Conservation (phyloP, 129 eudicot species). For the Flaveria linearis region DNA sequence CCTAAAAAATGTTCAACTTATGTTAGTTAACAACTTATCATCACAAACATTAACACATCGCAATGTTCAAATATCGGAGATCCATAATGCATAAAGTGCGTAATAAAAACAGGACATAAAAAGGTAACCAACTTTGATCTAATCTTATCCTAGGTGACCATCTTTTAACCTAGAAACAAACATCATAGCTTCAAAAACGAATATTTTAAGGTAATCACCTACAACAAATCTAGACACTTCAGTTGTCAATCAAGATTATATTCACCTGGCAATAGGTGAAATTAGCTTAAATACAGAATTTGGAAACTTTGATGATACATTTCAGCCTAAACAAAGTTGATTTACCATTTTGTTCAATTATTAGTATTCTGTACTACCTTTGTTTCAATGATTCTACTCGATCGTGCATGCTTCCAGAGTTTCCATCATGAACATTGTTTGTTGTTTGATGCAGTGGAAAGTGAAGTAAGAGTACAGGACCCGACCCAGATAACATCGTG, state of each 20-base stretch:
- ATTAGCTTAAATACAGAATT: background rate
- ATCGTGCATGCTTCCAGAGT: conserved; percentile 1
- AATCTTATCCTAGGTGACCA: background rate
- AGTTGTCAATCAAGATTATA: background rate
- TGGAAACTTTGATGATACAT: background rate
- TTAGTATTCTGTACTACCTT: conserved; percentile 21
- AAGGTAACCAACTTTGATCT: background rate
- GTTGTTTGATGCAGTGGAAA: conserved; percentile 51
- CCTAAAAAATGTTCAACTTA: conserved; percentile 28
- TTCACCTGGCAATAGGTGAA: background rate
- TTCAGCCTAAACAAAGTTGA: background rate
- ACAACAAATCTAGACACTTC: background rate
- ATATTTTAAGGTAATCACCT: background rate
- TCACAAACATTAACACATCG: background rate
- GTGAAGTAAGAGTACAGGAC: conserved; percentile 64
- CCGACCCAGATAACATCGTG: conserved; percentile 46
- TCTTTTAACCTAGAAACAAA: background rate
- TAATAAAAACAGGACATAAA: background rate
- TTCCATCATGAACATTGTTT: conserved; percentile 18
- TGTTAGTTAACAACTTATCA: conserved; percentile 17
- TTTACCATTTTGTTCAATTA: conserved; percentile 2
- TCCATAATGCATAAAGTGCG: background rate
- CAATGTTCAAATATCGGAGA: background rate
- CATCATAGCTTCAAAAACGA: background rate
- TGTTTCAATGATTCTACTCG: conserved; percentile 21